Evolutionary conservation across 108 stramenopile species (phyloP).

Genomic region (Cyclotella baltica): DNA sequence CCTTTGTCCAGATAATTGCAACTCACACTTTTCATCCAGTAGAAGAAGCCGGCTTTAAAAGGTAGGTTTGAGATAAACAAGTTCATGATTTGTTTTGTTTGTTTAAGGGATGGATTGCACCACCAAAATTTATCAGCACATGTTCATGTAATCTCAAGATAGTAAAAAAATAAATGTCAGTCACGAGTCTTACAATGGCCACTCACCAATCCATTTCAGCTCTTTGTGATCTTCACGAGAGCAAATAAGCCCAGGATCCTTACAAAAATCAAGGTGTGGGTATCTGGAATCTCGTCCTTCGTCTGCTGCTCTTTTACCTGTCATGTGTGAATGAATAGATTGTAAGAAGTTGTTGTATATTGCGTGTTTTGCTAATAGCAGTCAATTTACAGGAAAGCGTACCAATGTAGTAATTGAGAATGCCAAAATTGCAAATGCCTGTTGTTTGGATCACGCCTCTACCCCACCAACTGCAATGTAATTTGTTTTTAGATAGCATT

Average conservation of each 20-base stretch:
- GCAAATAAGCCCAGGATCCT: slow-evolving; percentile 19
- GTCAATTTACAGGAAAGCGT: neutral
- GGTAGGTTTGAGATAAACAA: neutral
- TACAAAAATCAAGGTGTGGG: slow-evolving; percentile 47
- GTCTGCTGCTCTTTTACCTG: slow-evolving; percentile 20
- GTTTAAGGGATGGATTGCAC: no score
- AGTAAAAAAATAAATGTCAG: neutral
- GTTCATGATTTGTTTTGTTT: no score
- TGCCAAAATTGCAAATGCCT: slow-evolving; percentile 49
- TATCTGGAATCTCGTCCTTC: slow-evolving; percentile 36
- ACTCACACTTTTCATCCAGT: slow-evolving; percentile 29
- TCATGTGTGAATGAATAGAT: neutral
- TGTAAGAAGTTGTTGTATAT: neutral
- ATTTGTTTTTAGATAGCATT: neutral
- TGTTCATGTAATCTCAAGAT: neutral
- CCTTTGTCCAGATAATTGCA: neutral
- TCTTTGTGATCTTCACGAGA: slow-evolving; percentile 26
- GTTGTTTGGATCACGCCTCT: slow-evolving; percentile 58
- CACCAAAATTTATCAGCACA: neutral
- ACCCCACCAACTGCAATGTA: slow-evolving; percentile 19
- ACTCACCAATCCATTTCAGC: slow-evolving; percentile 49
- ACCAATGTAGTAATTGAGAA: slow-evolving; percentile 43
- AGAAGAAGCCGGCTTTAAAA: slow-evolving; percentile 45
- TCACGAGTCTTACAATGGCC: neutral
- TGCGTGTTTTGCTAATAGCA: neutral